Percentiles rank a stretch among this genome's conserved stretches.
Evolutionary conservation across 31 red algal species (phyloP).

Genomic region (Pterothamnion heteromorphum): DNA sequence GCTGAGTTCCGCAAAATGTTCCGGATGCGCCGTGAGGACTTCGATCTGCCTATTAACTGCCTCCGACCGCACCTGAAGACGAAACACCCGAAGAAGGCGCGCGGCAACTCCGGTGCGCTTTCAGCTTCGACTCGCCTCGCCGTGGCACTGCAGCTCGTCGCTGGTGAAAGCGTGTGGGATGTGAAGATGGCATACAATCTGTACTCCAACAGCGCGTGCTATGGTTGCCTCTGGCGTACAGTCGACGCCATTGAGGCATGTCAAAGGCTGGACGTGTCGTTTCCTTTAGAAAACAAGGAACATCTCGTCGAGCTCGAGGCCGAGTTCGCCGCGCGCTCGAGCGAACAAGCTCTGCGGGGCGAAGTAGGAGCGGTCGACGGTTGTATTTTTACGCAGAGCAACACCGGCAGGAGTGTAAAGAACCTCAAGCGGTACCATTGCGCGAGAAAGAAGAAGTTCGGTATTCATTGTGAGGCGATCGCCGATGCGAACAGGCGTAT

Average conservation of each 20-base stretch:
- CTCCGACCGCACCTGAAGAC: not conserved
- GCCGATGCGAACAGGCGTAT: not conserved
- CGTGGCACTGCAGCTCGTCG: not conserved
- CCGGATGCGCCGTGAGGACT: not conserved
- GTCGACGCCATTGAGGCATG: not conserved
- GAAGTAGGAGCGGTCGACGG: not conserved
- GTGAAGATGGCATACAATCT: not conserved
- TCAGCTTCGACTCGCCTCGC: not conserved
- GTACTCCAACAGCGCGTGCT: not conserved
- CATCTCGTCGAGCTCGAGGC: not conserved
- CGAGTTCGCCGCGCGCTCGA: not conserved
- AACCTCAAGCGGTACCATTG: not conserved
- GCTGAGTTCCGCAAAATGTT: not conserved
- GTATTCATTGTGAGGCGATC: not conserved
- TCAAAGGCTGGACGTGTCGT: not conserved
- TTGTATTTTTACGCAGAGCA: not conserved
- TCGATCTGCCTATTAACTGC: not conserved
- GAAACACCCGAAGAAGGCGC: not conserved
- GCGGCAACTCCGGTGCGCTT: not conserved
- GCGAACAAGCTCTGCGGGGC: not conserved
- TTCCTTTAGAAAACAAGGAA: not conserved
- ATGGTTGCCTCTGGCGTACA: not conserved
- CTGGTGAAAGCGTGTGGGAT: not conserved
- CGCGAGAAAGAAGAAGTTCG: not conserved
- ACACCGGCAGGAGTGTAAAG: not conserved